Conservation (phyloP, 768 basidiomycete species). For the Boletus fagicola region DNA sequence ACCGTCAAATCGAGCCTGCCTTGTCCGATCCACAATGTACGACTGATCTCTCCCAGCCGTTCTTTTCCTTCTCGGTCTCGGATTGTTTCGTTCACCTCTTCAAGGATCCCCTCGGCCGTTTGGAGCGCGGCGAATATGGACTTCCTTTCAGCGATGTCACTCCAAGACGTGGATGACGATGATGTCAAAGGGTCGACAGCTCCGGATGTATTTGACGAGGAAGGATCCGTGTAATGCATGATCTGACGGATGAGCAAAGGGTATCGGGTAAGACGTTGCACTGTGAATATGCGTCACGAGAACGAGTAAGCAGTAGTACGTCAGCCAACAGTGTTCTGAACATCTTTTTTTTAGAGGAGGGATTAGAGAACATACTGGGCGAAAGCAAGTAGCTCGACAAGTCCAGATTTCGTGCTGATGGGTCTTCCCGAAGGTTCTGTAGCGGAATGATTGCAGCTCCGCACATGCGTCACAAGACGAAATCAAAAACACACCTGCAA, state of each 20-base stretch:
- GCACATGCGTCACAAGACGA: not conserved
- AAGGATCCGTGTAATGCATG: slow-evolving; percentile 67
- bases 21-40: slow-evolving; percentile 84
- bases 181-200: not conserved
- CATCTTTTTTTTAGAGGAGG: not conserved
- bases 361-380: slow-evolving; percentile 61
- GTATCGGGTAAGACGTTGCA: slow-evolving; percentile 96
- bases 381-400: slow-evolving; percentile 87
- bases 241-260: slow-evolving; percentile 88
- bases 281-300: slow-evolving; percentile 35
- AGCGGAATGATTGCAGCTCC: not conserved
- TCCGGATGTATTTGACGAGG: slow-evolving; percentile 28
- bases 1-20: slow-evolving; percentile 89
- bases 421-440: slow-evolving; percentile 75
- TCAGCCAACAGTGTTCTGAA: not conserved
- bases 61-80: slow-evolving; percentile 79
- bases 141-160: slow-evolving; percentile 48
- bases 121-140: slow-evolving; percentile 54
- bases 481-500: slow-evolving; percentile 52
- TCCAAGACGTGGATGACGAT: not conserved
- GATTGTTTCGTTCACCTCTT: slow-evolving; percentile 85
- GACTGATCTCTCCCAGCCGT: slow-evolving; percentile 70
- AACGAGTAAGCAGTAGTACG: not conserved
- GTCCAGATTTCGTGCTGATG: slow-evolving; percentile 76
- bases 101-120: slow-evolving; percentile 70